Percentiles rank a stretch among this genome's conserved stretches.
Evolutionary conservation across 352 stramenopile species (phyloP).

Genomic region (Pythium pectinolyticum): DNA sequence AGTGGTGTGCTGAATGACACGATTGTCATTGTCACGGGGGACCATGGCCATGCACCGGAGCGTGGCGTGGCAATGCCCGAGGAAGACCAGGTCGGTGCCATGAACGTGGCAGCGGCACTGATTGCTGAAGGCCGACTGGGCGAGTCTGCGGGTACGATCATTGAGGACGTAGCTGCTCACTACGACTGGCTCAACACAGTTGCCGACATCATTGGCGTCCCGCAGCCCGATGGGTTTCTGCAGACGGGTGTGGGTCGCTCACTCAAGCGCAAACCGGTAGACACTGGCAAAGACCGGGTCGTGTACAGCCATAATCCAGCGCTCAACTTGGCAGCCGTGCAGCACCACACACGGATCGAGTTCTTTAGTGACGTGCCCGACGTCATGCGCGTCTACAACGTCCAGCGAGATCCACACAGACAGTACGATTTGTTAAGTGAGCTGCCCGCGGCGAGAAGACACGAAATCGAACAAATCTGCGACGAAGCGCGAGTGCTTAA

Average conservation of each 20-base stretch:
- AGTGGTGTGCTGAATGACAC: conserved; percentile 64
- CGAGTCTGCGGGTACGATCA: conserved; percentile 33
- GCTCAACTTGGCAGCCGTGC: conserved; percentile 50
- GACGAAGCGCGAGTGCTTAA: conserved; percentile 43
- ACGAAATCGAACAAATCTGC: conserved; percentile 39
- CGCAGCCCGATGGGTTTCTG: conserved; percentile 37
- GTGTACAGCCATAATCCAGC: conserved; percentile 63
- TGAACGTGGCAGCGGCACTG: conserved; percentile 47
- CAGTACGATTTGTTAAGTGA: conserved; percentile 48
- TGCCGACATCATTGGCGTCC: conserved; percentile 62
- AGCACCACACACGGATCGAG: conserved; percentile 53
- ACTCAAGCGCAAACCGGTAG: conserved; percentile 43
- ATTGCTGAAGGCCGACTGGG: conserved; percentile 57
- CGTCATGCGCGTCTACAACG: conserved; percentile 51
- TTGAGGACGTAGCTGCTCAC: conserved; percentile 47
- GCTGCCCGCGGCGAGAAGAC: conserved; percentile 27
- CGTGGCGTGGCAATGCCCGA: conserved; percentile 44
- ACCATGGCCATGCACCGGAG: conserved; percentile 65
- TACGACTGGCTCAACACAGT: conserved; percentile 70
- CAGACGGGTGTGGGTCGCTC: conserved; percentile 60
- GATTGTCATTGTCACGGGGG: conserved; percentile 61
- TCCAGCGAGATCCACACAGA: conserved; percentile 40
- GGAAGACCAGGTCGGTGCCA: conserved; percentile 46
- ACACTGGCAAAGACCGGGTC: conserved; percentile 34
- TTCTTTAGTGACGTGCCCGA: conserved; percentile 54